phyloP scores from a whole-genome alignment of 2,329 filamentous ascomycete species.

The Thielaviopsis musarum region DNA sequence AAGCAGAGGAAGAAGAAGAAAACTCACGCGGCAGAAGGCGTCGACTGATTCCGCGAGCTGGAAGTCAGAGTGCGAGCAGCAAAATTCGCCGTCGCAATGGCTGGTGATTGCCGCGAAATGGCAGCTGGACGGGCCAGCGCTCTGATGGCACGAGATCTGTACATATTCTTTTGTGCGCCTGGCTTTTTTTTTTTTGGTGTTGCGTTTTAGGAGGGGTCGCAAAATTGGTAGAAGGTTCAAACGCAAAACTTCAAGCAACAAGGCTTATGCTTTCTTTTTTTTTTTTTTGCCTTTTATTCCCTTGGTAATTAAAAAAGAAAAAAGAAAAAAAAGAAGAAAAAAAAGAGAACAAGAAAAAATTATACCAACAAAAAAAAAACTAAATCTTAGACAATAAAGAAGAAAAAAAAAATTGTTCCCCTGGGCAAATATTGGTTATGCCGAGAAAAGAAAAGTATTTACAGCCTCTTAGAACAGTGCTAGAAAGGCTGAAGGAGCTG shows the following conservation, averaged over 20 bases:
- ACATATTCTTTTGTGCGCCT: neutral
- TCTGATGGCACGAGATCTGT: constrained; percentile 11
- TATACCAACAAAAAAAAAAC: neutral
- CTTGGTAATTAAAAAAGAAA: neutral
- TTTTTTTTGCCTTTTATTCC: neutral
- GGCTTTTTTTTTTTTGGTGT: neutral
- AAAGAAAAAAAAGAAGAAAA: too few species aligned
- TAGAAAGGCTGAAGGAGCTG: too few species aligned
- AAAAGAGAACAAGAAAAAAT: neutral
- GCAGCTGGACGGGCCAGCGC: constrained; percentile 7
- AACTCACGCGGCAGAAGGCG: constrained; percentile 5
- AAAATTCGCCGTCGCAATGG: constrained; percentile 11
- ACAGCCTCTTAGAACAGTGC: too few species aligned
- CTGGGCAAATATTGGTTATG: too few species aligned
- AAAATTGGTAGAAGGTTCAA: too few species aligned
- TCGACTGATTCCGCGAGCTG: constrained; percentile 14
- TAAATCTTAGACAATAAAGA: too few species aligned
- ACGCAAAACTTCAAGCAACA: too few species aligned
- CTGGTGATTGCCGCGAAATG: constrained; percentile 9
- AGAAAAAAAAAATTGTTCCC: too few species aligned
- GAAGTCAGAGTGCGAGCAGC: constrained; percentile 5
- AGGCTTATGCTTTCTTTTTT: too few species aligned
- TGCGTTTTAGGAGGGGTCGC: too few species aligned
- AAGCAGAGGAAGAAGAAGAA: constrained; percentile 13
- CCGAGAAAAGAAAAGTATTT: too few species aligned